A percentile compares a stretch with the other conserved stretches of the same genome.
These are phyloP conservation scores for Prunus persica DNA, from an alignment of 306 rosid genomes.

Conservation along the genomic window Prunus_persica_NCBIv2 NC_034011.1:25441501-25442000, in stretches of 20 bases:
- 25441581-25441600: constrained; percentile 74
- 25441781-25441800: constrained; percentile 2
- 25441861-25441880: constrained; percentile 90
- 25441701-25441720: constrained; percentile 98
- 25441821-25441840: constrained; percentile 15
- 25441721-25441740: constrained; percentile 99
- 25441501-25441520: constrained; percentile 85
- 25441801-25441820: background rate
- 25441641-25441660: constrained; percentile 86
- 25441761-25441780: constrained; percentile 47
- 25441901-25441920: constrained; percentile 77
- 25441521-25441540: constrained; percentile 96
- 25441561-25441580: constrained; percentile 89
- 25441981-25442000: constrained; percentile 69
- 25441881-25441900: constrained; percentile 82
- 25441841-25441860: constrained; percentile 18
- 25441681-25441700: constrained; percentile 90
- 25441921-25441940: constrained; percentile 83
- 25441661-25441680: constrained; percentile 99
- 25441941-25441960: constrained; percentile 67
- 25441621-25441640: constrained; percentile 97
- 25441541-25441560: constrained; percentile 96
- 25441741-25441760: constrained; percentile 89
- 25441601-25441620: constrained; percentile 90
- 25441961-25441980: constrained; percentile 75